These are phyloP conservation scores for Epichloe festucae DNA, from an alignment of 2,329 filamentous ascomycete genomes.

Conservation along the genomic window DNA sequence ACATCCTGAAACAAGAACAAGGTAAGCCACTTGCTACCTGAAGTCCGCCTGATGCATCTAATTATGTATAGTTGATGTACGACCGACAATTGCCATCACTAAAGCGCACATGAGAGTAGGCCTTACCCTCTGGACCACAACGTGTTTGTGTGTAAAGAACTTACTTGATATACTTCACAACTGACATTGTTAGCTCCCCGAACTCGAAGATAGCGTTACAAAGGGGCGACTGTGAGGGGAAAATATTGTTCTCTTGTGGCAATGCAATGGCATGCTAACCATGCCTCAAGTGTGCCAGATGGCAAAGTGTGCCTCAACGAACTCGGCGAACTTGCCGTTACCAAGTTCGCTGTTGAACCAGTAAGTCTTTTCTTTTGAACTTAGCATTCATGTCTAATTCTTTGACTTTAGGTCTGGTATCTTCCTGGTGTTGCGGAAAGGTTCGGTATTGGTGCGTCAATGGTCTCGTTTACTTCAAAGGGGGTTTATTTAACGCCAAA, in stretches of 20 bases:
- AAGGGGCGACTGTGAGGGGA: conserved; percentile 54
- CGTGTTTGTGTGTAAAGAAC: background rate
- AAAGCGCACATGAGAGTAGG: conserved; percentile 76
- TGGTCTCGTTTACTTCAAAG: background rate
- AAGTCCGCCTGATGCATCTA: conserved; percentile 2
- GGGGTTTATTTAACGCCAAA: conserved; percentile 14
- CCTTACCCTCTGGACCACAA: background rate
- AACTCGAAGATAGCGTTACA: conserved; percentile 79
- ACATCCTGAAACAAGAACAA: conserved; percentile 64
- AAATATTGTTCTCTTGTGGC: background rate
- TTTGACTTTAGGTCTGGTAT: conserved; percentile 50
- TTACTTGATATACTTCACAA: background rate
- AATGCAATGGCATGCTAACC: background rate
- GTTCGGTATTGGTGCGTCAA: conserved; percentile 64
- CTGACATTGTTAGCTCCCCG: conserved; percentile 47
- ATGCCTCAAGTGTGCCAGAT: conserved; percentile 44
- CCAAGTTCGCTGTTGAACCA: conserved; percentile 93
- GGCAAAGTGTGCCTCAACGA: conserved; percentile 83
- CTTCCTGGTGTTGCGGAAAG: conserved; percentile 77
- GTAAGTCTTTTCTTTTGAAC: conserved; percentile 32
- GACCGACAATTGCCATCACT: conserved; percentile 84
- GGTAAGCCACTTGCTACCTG: conserved; percentile 22
- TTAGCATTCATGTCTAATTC: background rate
- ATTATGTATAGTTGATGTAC: conserved; percentile 51
- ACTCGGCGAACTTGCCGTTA: conserved; percentile 79